Base-by-base conservation (phyloP, 148 eudicot genomes). In the Talinum fruticosum region DNA sequence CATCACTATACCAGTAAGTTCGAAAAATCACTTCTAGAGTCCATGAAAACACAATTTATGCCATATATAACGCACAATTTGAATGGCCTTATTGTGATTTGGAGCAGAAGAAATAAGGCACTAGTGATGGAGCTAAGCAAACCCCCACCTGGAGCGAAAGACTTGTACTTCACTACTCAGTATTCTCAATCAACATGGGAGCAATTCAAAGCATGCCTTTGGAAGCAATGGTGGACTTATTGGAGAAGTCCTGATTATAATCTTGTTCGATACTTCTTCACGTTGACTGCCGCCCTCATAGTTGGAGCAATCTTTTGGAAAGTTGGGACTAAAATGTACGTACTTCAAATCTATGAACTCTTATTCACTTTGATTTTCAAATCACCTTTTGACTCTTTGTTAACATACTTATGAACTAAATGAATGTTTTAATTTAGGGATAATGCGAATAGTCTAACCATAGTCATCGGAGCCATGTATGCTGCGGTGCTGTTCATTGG, bases 211-310 rank as follows among this genome's bases (percentile, higher is more conserved):
- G 84, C 89, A 8, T 89, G 92, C 74, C 81, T 89, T 30, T 89
- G 92, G 92, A 89, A 90, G 80, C 93, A 87, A 53, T 72, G 84
- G 65, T 79, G 84, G 69, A 80, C 91, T 7, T 90, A 90, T 64
- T 88, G 91, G 93, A 83, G 90, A 79, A 90, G 82, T 73, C 83
- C 89, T 13, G 61, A 74, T 38, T 89, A 87, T 76, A 89, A 87
- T 78, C 80, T 81, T 6, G 77, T 76, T 14, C 79, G 93, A 59
- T 51, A 81, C 36, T 62, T 71, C 37, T 79, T 75, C 82, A 78
- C 83, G 41, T 30, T 65, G 26, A 24, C 78, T 32, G 74, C 82
- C 45, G 82, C 85, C 6, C 51, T 80, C 23, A 57, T 82, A 5
- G 64, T 89, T 47, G 93, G 91, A 70, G 75, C 79, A 34, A 59